Base-by-base conservation (phyloP, 208 protist genomes). In the Acanthamoeba castellanii region DNA sequence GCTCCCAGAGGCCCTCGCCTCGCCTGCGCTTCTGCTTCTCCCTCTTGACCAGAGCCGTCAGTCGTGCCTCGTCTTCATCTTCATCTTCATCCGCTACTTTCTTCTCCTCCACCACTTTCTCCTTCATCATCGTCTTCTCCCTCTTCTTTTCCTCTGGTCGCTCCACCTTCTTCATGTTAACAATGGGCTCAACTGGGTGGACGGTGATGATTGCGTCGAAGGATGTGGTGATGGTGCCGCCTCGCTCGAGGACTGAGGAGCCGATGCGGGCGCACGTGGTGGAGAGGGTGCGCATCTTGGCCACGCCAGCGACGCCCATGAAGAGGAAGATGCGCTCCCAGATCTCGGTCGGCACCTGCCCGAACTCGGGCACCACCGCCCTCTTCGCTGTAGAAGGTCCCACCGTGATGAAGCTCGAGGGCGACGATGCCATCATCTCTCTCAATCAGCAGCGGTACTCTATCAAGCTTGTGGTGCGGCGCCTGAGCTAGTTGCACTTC, bases 231-330 rank as follows among this genome's bases (percentile, higher is more conserved):
- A 2, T 68, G 61, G 61, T 30, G 61, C 25, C 25, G 25, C 25
- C 70, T 34, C 70, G 27, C 34, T 34, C 78, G 6, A 88, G 78
- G 22, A 88, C 18, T 0, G 78, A 42, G 52, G 78, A 8, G 0
- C 78, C 78, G 32, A 88, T 88, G 18, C 57, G 55, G 34, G 78
- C 78, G 47, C 78, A 88, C 6, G 32, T 18, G 7, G 22, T 18
- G 34, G 78, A 88, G 45, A 88, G 47, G n/a, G 52, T 52, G 42
- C 78, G 78, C 78, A 88, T 88, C 78, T 59, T 52, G 37, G 52
- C 47, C 47, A 88, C 78, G 6, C 78, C 78, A 0, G 20, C 45
- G 4, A 88, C 78, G 5, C 78, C 78, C 34, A 59, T 61, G 78
- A 64, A 61, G 6, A 88, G 18, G 25, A 88, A 88, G 78, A 82